A percentile compares a stretch with the other conserved stretches of the same genome.
phyloP scores from a whole-genome alignment of 2,329 filamentous ascomycete genomes.

The Pestalotiopsis sp. region DNA sequence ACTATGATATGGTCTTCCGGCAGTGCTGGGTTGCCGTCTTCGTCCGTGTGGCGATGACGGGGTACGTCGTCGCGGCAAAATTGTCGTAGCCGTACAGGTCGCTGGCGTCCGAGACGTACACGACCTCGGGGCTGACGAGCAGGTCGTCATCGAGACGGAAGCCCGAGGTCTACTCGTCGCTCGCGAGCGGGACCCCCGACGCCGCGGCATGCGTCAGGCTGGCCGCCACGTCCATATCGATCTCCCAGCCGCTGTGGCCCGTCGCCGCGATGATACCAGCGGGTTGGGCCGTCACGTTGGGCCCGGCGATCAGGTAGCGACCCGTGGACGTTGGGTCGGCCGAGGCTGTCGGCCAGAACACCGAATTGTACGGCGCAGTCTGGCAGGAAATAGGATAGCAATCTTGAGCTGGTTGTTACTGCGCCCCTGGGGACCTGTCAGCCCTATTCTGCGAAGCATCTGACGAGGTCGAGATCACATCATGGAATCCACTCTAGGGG shows the following conservation, averaged over 20 bases:
- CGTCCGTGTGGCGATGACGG: neutral
- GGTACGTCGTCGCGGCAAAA: neutral
- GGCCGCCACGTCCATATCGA: neutral
- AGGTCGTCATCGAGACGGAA: neutral
- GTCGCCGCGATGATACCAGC: neutral
- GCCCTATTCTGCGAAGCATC: neutral
- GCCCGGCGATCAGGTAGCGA: neutral
- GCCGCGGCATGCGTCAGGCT: neutral
- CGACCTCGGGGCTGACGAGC: neutral
- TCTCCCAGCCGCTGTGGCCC: neutral
- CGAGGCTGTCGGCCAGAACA: neutral
- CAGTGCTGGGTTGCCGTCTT: neutral
- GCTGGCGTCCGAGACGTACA: neutral
- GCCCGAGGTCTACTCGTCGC: neutral
- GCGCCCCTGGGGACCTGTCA: neutral
- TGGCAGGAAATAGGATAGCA: neutral
- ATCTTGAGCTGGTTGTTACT: neutral
- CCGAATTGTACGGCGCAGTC: neutral
- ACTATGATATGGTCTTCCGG: neutral
- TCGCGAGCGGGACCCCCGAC: neutral
- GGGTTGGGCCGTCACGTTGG: neutral
- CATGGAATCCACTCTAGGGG: neutral
- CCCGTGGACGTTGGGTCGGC: neutral
- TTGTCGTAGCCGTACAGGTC: neutral
- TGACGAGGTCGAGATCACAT: neutral